phyloP scores from a whole-genome alignment of 495 filamentous ascomycete species.

The Parathielavia hyrcaniae region DNA sequence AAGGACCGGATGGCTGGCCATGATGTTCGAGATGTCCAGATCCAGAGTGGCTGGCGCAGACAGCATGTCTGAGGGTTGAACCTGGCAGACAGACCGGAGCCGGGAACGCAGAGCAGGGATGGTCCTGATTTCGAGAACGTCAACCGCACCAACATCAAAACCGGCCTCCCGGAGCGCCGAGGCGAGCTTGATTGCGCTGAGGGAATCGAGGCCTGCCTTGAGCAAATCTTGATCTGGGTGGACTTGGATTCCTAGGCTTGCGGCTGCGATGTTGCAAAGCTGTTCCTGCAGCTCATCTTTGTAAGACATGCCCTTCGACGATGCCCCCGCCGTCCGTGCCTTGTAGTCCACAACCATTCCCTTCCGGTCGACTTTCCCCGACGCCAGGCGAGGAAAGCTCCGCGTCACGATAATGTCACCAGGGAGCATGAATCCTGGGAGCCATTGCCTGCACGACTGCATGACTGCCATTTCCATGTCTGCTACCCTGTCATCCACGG shows the following conservation, averaged over 20 bases:
- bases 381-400: slow-evolving; percentile 63
- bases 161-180: slow-evolving; percentile 51
- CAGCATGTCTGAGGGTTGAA: not conserved
- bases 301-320: slow-evolving; percentile 14
- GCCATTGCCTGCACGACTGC: slow-evolving; percentile 58
- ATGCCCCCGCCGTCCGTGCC: slow-evolving; percentile 8
- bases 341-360: slow-evolving; percentile 53
- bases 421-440: slow-evolving; percentile 74
- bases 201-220: slow-evolving; percentile 62
- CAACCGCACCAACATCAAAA: slow-evolving; percentile 45
- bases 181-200: slow-evolving; percentile 61
- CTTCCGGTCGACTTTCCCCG: slow-evolving; percentile 71
- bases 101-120: slow-evolving; percentile 16
- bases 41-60: not conserved
- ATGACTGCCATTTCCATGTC: slow-evolving; percentile 39
- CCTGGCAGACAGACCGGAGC: not conserved
- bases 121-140: slow-evolving; percentile 52
- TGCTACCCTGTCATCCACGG: slow-evolving; percentile 32
- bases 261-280: slow-evolving; percentile 43
- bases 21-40: not conserved
- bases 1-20: slow-evolving; percentile 4
- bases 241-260: slow-evolving; percentile 42
- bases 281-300: slow-evolving; percentile 38
- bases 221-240: slow-evolving; percentile 42
- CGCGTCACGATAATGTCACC: slow-evolving; percentile 55